These are phyloP conservation scores for Ceratocystis eucalypticola DNA, from an alignment of 2,329 filamentous ascomycete genomes.

Conservation along the genomic window DNA sequence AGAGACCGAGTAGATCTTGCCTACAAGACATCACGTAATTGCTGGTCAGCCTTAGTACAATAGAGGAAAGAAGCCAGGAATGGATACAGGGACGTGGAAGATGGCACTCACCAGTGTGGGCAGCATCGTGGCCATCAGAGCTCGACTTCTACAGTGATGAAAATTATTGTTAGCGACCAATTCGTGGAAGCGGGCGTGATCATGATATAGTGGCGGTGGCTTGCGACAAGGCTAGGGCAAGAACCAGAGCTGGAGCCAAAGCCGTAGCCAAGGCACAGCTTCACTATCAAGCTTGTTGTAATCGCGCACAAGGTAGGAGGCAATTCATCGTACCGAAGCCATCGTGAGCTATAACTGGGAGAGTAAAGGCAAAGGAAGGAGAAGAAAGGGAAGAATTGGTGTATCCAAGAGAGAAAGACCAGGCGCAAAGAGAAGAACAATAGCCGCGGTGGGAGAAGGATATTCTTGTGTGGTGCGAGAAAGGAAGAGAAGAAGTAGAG, in stretches of 20 bases:
- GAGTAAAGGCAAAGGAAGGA: background rate
- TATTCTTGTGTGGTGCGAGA: no score
- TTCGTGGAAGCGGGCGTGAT: background rate
- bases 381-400: background rate
- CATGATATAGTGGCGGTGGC: background rate
- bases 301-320: constrained; percentile 1
- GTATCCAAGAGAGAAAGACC: background rate
- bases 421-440: background rate
- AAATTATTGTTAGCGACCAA: background rate
- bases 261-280: background rate
- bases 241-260: background rate
- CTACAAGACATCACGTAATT: constrained; percentile 25
- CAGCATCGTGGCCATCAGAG: constrained; percentile 17
- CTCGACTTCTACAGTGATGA: constrained; percentile 12
- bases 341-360: constrained; percentile 11
- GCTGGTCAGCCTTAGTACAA: background rate
- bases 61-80: background rate
- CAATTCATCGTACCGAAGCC: constrained; percentile 17
- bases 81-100: background rate
- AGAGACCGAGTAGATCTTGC: constrained; percentile 49
- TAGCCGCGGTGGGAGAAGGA: background rate
- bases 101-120: constrained; percentile 14
- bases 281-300: background rate
- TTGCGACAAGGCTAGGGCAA: constrained; percentile 4
- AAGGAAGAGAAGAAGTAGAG: background rate